Conservation (phyloP, 164 flowering plant species). For the Vitis labrusca region DNA sequence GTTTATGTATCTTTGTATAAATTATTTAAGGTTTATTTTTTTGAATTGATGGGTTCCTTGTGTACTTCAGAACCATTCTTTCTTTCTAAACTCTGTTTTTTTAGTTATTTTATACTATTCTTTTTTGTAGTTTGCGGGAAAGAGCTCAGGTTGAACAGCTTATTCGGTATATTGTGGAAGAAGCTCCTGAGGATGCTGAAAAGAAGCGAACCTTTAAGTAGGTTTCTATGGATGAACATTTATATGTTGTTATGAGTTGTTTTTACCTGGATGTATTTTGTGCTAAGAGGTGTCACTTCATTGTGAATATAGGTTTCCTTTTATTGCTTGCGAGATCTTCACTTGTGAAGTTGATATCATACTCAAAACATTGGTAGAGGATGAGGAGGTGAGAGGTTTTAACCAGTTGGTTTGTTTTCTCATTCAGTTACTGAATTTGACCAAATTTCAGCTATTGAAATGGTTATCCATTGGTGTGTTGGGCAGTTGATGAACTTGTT, state of each 20-base stretch:
- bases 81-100: background rate
- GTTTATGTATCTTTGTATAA: background rate
- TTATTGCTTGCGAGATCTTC: conserved; percentile 91
- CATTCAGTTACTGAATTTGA: background rate
- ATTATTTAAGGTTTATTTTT: background rate
- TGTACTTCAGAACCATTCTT: background rate
- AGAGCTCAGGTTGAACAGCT: conserved; percentile 81
- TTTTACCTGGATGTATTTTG: background rate
- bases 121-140: conserved; percentile 63
- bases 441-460: background rate
- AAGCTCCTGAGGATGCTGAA: conserved; percentile 80
- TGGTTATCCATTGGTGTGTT: conserved; percentile 4
- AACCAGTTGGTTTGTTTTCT: background rate
- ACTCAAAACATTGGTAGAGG: conserved; percentile 83
- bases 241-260: background rate
- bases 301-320: conserved; percentile 66
- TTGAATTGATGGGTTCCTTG: background rate
- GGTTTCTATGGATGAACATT: conserved; percentile 12
- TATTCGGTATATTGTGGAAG: conserved; percentile 77
- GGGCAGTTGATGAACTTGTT: conserved; percentile 81
- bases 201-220: conserved; percentile 79
- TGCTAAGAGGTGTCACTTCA: background rate
- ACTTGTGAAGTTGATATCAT: conserved; percentile 96
- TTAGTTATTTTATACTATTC: background rate
- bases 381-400: conserved; percentile 63